Conservation (phyloP, 1,284 basidiomycete species). For the Puccinia novopanici region DNA sequence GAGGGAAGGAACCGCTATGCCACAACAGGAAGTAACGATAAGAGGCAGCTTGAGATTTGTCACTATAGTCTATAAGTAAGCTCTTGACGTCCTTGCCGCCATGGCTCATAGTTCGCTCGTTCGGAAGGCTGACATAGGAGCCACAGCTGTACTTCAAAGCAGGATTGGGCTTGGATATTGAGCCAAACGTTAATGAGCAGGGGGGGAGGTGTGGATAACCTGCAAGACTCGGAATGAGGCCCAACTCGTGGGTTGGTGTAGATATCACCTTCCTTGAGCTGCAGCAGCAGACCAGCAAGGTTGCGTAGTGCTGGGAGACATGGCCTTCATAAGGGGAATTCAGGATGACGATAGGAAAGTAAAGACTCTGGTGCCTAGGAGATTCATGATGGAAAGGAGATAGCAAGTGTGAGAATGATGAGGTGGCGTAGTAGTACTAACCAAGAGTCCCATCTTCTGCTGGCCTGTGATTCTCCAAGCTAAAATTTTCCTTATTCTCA, state of each 20-base stretch:
- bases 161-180: background rate
- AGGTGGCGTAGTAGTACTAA: conserved; percentile 14
- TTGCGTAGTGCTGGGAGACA: background rate
- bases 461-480: background rate
- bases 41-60: background rate
- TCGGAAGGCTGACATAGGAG: background rate
- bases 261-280: background rate
- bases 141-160: background rate
- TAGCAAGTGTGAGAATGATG: background rate
- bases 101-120: background rate
- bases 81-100: background rate
- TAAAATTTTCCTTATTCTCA: conserved; percentile 30
- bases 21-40: conserved; percentile 5
- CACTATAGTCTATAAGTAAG: background rate
- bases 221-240: conserved; percentile 10
- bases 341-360: background rate
- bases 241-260: background rate
- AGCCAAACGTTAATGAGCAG: conserved; percentile 1
- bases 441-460: conserved; percentile 7
- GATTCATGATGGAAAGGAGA: background rate
- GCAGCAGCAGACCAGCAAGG: background rate
- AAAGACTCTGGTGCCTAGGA: background rate
- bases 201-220: conserved; percentile 1
- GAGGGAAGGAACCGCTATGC: conserved; percentile 11
- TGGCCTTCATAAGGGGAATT: background rate